These are phyloP conservation scores for Septoria linicola DNA, from an alignment of 2,329 filamentous ascomycete species.

Conservation along the genomic window DNA sequence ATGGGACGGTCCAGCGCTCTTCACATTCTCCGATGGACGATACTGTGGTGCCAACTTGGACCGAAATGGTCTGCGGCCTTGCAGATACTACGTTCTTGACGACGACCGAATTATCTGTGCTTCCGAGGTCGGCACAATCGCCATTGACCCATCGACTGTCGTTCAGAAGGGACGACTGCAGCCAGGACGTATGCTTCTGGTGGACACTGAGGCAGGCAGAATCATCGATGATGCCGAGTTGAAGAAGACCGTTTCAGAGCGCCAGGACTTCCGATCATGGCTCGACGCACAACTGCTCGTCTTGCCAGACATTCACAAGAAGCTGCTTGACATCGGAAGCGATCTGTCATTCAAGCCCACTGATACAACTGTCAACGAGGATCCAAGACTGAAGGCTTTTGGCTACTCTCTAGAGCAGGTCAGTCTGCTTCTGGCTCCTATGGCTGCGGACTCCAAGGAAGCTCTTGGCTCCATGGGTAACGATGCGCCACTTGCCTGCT, in stretches of 20 bases:
- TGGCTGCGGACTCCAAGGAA: slow-evolving; percentile 97
- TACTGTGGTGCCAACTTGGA: slow-evolving; percentile 97
- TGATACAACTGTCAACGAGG: slow-evolving; percentile 72
- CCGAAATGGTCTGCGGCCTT: slow-evolving; percentile 90
- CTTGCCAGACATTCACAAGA: slow-evolving; percentile 70
- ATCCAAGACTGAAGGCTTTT: slow-evolving; percentile 79
- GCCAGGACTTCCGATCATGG: slow-evolving; percentile 86
- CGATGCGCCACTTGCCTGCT: slow-evolving; percentile 85
- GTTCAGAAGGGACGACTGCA: slow-evolving; percentile 92
- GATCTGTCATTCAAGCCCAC: slow-evolving; percentile 69
- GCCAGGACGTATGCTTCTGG: slow-evolving; percentile 92
- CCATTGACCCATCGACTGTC: slow-evolving; percentile 83
- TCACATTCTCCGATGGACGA: slow-evolving; percentile 93
- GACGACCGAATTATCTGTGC: slow-evolving; percentile 97
- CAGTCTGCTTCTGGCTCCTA: slow-evolving; percentile 84
- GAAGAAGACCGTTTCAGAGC: slow-evolving; percentile 81
- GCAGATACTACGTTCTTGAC: slow-evolving; percentile 94
- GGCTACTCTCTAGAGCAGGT: slow-evolving; percentile 96
- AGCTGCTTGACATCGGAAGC: slow-evolving; percentile 56
- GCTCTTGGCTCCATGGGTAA: slow-evolving; percentile 98
- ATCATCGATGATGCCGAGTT: slow-evolving; percentile 94
- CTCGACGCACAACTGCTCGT: slow-evolving; percentile 81
- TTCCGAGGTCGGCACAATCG: slow-evolving; percentile 91
- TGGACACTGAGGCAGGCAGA: slow-evolving; percentile 85
- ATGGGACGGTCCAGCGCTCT: slow-evolving; percentile 94